A percentile compares a stretch with the other conserved stretches of the same genome.
phyloP scores from a whole-genome alignment of 2,329 filamentous ascomycete genomes.

The Alternaria infectoria region DNA sequence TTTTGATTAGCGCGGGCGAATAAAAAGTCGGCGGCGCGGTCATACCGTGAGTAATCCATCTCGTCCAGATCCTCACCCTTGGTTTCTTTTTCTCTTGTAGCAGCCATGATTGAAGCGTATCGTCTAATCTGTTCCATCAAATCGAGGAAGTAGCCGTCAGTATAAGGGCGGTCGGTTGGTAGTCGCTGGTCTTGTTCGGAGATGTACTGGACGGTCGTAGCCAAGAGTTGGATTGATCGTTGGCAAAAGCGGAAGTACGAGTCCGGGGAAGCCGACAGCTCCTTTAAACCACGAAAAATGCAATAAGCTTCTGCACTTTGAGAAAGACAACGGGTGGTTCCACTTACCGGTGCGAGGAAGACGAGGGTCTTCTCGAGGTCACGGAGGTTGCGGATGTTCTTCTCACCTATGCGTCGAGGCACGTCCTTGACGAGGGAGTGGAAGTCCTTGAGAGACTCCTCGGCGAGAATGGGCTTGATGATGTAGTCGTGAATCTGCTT shows the following conservation, averaged over 20 bases:
- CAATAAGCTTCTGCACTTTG: constrained; percentile 71
- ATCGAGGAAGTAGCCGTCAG: constrained; percentile 95
- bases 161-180: constrained; percentile 87
- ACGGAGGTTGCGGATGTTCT: constrained; percentile 87
- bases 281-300: constrained; percentile 70
- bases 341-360: constrained; percentile 92
- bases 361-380: constrained; percentile 94
- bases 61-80: constrained; percentile 60
- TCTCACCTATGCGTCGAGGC: constrained; percentile 78
- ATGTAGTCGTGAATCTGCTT: constrained; percentile 82
- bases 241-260: constrained; percentile 90
- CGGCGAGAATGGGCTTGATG: constrained; percentile 75
- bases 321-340: constrained; percentile 56
- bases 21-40: constrained; percentile 26
- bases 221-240: constrained; percentile 86
- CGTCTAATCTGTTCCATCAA: constrained; percentile 90
- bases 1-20: constrained; percentile 32
- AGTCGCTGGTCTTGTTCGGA: constrained; percentile 85
- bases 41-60: constrained; percentile 58
- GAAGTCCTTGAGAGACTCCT: constrained; percentile 77
- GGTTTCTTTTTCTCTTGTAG: constrained; percentile 71
- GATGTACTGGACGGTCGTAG: constrained; percentile 85
- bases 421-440: constrained; percentile 79
- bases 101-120: constrained; percentile 84
- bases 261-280: constrained; percentile 69